phyloP scores from a whole-genome alignment of 73 alveolate genomes.

The Strombidium stylifer region DNA sequence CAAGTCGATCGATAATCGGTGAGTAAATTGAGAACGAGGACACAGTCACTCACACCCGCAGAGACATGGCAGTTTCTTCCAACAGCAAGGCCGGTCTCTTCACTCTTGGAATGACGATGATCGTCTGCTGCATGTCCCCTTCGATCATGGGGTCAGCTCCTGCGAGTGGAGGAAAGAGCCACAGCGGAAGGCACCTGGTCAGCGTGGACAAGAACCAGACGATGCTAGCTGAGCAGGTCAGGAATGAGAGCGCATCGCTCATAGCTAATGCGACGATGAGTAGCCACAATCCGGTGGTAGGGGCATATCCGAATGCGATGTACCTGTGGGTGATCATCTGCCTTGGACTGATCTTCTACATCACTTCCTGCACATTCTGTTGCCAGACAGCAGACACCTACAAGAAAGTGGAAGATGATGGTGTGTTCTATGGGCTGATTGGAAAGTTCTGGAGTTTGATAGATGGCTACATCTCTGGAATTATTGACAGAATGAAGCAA shows the following conservation, averaged over 20 bases:
- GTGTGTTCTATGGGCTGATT: too few relatives aligned
- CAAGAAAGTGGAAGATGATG: slow-evolving; percentile 7
- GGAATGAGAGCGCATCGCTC: background rate
- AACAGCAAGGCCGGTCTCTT: slow-evolving; percentile 22
- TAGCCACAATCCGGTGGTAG: background rate
- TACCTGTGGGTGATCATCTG: background rate
- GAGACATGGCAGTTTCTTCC: background rate
- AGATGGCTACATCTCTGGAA: too few relatives aligned
- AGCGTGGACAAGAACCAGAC: background rate
- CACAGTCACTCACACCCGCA: background rate
- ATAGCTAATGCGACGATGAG: background rate
- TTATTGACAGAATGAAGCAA: slow-evolving; percentile 31
- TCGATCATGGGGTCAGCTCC: slow-evolving; percentile 3
- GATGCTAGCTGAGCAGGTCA: background rate
- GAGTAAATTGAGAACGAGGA: slow-evolving; percentile 20
- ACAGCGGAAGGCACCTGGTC: background rate
- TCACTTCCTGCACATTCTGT: slow-evolving; percentile 6
- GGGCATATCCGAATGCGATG: background rate
- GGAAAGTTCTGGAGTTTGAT: too few relatives aligned
- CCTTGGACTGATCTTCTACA: slow-evolving; percentile 1
- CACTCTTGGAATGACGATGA: slow-evolving; percentile 28
- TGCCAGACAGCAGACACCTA: slow-evolving; percentile 3
- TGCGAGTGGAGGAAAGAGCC: background rate
- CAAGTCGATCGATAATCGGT: background rate
- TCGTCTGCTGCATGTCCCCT: slow-evolving; percentile 32